Base-by-base conservation (phyloP, 495 filamentous ascomycete species). In the Daldinia loculata region DNA sequence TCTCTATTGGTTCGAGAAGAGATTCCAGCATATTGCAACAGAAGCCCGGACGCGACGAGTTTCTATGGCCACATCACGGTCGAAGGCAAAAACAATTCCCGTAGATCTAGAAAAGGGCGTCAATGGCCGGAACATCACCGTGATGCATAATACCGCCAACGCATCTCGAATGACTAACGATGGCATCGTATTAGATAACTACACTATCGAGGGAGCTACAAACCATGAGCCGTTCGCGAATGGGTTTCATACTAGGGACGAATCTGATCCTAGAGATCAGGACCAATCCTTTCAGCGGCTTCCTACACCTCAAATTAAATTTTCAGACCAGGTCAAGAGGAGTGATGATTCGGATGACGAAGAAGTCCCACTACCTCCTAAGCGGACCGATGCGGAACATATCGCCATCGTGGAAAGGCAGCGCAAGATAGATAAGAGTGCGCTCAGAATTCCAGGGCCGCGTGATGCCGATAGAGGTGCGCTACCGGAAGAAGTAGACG, bases 1-100 rank as follows among this genome's bases (percentile, higher is more conserved):
- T 2, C 82, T 98, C 4, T 97, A 97, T 80, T 98, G 94, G 95
- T 99, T 99, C 74, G 94, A 98, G 80, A 97, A 94, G 76, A 88
- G 93, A 3, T 97, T 99, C 72, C 89, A 93, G 77, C 74, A 80
- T 36, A 84, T 98, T 53, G 94, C 90, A 30, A 85, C 48, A 43
- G 82, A 87, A 63, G 80, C 84, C 6, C 80, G 76, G 41, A 68
- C 71, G 43, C 78, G 75, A 43, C 75, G 86, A 53, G 74, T 77
- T 36, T 85, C 83, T 34, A 73, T 87, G 8, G 69, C 82, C 43
- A 83, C 81, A 61, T 80, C 88, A 8, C 85, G 86, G 53, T 85
- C 88, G 5, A 83, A 88, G 63, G 82, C 87, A 19, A 86, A 88
- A 56, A 84, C 85, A 2, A 85, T 86, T 66, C 84, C 82, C 4